These are phyloP conservation scores for Elaeis oleifera DNA, from an alignment of 202 grass and related monocot genomes.

Conservation along the genomic window DNA sequence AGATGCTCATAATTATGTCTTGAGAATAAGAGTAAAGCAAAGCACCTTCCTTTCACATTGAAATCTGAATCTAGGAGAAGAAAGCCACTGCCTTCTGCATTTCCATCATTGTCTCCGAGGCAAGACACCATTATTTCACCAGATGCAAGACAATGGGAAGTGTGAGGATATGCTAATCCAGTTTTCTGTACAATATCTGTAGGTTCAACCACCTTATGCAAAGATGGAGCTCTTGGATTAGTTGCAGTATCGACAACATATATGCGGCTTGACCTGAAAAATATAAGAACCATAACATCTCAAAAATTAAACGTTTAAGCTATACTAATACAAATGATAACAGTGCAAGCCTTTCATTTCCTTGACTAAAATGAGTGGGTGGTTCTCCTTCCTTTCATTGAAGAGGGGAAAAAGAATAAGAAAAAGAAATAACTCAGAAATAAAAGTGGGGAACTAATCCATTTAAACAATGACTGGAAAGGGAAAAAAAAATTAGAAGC, in stretches of 20 bases:
- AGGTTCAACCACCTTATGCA: constrained; percentile 80
- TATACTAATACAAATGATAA: too few species aligned
- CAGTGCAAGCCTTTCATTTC: too few species aligned
- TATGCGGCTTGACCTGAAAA: constrained; percentile 57
- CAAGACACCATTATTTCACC: constrained; percentile 94
- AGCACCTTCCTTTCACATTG: constrained; percentile 83
- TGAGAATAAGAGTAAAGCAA: neutral
- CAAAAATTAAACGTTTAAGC: neutral
- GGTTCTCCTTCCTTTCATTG: too few species aligned
- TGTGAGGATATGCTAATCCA: constrained; percentile 85
- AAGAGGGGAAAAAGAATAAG: too few species aligned
- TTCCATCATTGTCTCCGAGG: constrained; percentile 78
- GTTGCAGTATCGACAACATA: constrained; percentile 63
- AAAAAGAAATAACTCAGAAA: too few species aligned
- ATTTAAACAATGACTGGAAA: too few species aligned
- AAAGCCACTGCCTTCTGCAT: constrained; percentile 67
- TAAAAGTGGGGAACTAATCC: too few species aligned
- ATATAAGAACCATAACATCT: constrained; percentile 3
- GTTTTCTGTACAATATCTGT: constrained; percentile 83
- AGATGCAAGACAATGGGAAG: constrained; percentile 85
- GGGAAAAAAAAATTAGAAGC: too few species aligned
- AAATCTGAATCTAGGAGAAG: constrained; percentile 90
- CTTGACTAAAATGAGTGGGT: too few species aligned
- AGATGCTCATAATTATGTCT: too few species aligned
- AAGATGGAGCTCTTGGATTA: constrained; percentile 50